phyloP scores from a whole-genome alignment of 495 filamentous ascomycete genomes.

The Penicillium arizonense region DNA sequence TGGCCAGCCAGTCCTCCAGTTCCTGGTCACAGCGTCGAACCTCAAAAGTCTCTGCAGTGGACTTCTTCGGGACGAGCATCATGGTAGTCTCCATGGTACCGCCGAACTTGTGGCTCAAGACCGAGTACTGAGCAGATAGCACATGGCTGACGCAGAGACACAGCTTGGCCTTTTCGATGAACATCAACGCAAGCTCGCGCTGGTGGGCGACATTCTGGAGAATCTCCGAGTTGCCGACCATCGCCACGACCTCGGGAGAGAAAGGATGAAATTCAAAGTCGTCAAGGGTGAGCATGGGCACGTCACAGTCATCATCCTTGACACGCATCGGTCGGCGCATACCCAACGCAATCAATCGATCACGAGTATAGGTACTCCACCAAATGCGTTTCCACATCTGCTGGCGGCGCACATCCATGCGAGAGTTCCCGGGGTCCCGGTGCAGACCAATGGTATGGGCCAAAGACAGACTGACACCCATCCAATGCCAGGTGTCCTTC shows the following conservation, averaged over 20 bases:
- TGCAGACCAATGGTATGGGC: slow-evolving; percentile 83
- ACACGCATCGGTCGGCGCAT: slow-evolving; percentile 88
- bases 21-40: slow-evolving; percentile 72
- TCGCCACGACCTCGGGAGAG: slow-evolving; percentile 60
- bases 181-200: slow-evolving; percentile 75
- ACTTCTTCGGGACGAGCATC: slow-evolving; percentile 88
- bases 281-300: slow-evolving; percentile 77
- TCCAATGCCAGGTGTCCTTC: slow-evolving; percentile 92
- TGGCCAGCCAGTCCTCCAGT: slow-evolving; percentile 67
- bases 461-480: slow-evolving; percentile 80
- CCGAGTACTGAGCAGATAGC: slow-evolving; percentile 83
- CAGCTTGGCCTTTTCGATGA: slow-evolving; percentile 88
- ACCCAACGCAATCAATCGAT: slow-evolving; percentile 81
- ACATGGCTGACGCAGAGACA: slow-evolving; percentile 83
- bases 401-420: slow-evolving; percentile 67
- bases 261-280: slow-evolving; percentile 79
- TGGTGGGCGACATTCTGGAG: slow-evolving; percentile 64
- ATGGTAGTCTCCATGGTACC: slow-evolving; percentile 76
- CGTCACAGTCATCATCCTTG: slow-evolving; percentile 86
- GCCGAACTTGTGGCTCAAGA: slow-evolving; percentile 74
- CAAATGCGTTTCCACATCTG: slow-evolving; percentile 87
- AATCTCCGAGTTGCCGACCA: slow-evolving; percentile 64
- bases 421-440: slow-evolving; percentile 72
- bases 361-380: slow-evolving; percentile 93
- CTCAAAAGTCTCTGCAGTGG: slow-evolving; percentile 69